phyloP scores from a whole-genome alignment of 2,329 filamentous ascomycete genomes.

The Botrytis paeoniae region DNA sequence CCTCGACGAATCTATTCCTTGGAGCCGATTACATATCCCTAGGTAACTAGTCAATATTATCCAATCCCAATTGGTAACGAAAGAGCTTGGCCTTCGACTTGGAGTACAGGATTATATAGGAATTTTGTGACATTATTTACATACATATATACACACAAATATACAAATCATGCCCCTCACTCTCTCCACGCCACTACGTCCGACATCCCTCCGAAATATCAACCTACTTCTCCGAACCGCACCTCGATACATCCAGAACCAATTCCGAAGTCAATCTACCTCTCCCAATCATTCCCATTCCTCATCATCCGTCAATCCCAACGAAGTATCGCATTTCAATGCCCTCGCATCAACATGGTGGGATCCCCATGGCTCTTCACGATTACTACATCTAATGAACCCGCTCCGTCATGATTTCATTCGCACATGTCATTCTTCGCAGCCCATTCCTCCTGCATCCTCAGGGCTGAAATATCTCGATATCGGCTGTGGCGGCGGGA shows the following conservation, averaged over 20 bases:
- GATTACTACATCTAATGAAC: constrained; percentile 96
- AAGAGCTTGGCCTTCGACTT: background rate
- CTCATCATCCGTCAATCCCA: constrained; percentile 74
- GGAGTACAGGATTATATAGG: background rate
- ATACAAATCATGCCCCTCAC: constrained; percentile 13
- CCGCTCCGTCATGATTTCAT: constrained; percentile 94
- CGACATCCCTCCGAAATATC: constrained; percentile 35
- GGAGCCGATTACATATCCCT: background rate
- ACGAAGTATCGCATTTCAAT: constrained; percentile 93
- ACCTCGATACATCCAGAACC: constrained; percentile 34
- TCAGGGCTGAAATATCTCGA: constrained; percentile 71
- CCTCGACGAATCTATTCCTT: background rate
- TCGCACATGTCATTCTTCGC: constrained; percentile 61
- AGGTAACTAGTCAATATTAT: background rate
- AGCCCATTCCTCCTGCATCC: constrained; percentile 42
- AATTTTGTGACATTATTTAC: background rate
- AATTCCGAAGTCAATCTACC: constrained; percentile 33
- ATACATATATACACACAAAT: background rate
- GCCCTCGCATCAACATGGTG: constrained; percentile 92
- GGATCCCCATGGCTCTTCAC: constrained; percentile 90
- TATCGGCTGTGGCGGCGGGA: constrained; percentile 92
- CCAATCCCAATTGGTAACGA: background rate
- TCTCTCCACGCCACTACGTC: constrained; percentile 26
- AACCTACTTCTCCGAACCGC: constrained; percentile 35
- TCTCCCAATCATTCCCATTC: constrained; percentile 43